These are phyloP conservation scores for Acer saccharum DNA, from an alignment of 345 rosid genomes.

Conservation along the genomic window DNA sequence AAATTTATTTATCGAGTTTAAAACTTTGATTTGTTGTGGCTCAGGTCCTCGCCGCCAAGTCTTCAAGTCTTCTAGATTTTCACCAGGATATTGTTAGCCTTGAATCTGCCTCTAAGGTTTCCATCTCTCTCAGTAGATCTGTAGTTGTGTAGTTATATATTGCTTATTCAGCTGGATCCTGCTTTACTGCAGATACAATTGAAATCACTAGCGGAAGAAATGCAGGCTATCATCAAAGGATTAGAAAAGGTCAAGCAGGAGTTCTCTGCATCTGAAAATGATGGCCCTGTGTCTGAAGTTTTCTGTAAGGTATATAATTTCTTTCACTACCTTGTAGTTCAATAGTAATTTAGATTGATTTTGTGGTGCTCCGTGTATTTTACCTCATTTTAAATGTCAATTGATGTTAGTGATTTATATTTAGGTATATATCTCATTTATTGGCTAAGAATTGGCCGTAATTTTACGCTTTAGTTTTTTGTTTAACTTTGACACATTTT, in stretches of 20 bases:
- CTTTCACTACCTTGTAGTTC: slow-evolving; percentile 8
- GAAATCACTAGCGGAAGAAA: slow-evolving; percentile 96
- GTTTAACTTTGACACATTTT: neutral
- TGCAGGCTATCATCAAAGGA: slow-evolving; percentile 98
- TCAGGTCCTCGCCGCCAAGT: slow-evolving; percentile 80
- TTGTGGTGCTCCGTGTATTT: slow-evolving; percentile 2
- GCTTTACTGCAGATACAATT: slow-evolving; percentile 76
- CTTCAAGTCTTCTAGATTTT: slow-evolving; percentile 81
- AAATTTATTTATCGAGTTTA: neutral
- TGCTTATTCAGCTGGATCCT: slow-evolving; percentile 22
- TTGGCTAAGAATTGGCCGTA: neutral
- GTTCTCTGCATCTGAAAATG: slow-evolving; percentile 79
- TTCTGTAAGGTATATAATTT: slow-evolving; percentile 61
- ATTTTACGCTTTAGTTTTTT: neutral
- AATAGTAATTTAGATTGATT: slow-evolving; percentile 17
- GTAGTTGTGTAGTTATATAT: slow-evolving; percentile 10
- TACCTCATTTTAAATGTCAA: slow-evolving; percentile 6
- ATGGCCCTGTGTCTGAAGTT: slow-evolving; percentile 93
- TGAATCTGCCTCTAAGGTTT: slow-evolving; percentile 88
- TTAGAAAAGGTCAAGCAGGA: slow-evolving; percentile 93
- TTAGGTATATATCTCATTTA: neutral
- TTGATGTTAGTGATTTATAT: neutral
- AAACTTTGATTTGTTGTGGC: slow-evolving; percentile 19
- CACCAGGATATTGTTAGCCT: slow-evolving; percentile 80
- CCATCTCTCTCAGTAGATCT: slow-evolving; percentile 16